These are phyloP conservation scores for Thraustotheca clavata DNA, from an alignment of 352 stramenopile genomes.

Conservation along the genomic window DNA sequence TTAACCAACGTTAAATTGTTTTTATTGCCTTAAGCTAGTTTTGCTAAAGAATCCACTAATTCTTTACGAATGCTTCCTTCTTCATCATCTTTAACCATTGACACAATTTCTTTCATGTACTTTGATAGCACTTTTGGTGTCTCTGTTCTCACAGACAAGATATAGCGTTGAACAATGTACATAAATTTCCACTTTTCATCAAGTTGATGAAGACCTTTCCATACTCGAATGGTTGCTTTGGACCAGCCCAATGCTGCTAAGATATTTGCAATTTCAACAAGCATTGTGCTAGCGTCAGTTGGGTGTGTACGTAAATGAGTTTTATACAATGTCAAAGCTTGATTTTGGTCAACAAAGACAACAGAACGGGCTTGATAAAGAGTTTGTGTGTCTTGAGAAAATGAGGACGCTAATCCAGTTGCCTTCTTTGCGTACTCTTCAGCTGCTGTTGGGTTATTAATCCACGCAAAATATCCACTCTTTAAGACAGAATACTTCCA, in stretches of 20 bases:
- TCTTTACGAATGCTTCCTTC: not conserved
- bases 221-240: constrained; percentile 10
- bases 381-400: not conserved
- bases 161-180: not conserved
- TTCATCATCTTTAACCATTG: not conserved
- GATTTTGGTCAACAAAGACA: not conserved
- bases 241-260: not conserved
- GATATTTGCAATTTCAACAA: constrained; percentile 5
- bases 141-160: not conserved
- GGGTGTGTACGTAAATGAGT: not conserved
- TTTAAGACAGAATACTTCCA: constrained; percentile 13
- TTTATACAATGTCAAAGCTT: not conserved
- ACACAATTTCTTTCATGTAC: not conserved
- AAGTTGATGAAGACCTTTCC: not conserved
- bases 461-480: constrained; percentile 31
- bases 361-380: constrained; percentile 2
- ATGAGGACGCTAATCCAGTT: constrained; percentile 13
- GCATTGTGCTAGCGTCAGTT: not conserved
- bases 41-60: not conserved
- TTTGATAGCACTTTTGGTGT: not conserved
- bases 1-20: not conserved
- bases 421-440: constrained; percentile 58
- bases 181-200: constrained; percentile 17
- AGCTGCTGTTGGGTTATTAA: constrained; percentile 50
- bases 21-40: not conserved